Evolutionary conservation across 108 stramenopile genomes (phyloP), one percentile per base, ranked within the genome.

Genomic region (Epipyxis sp.): DNA sequence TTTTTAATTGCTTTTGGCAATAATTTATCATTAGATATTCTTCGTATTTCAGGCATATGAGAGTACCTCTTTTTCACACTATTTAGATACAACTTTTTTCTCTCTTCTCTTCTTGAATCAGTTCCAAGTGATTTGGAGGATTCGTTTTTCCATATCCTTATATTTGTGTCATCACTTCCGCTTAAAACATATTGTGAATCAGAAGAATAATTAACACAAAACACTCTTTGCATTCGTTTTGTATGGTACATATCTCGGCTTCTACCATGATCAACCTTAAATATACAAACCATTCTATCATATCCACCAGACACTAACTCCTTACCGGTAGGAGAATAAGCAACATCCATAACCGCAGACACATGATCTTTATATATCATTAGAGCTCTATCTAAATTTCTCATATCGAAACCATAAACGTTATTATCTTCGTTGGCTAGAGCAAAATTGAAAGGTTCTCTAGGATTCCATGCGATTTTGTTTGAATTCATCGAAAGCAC

Each of bases 401-500:
- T 85, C 92, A 98, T 94, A 81, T 99, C 99, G 82, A 99, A 99
- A 0, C 92, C 92, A 83, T 98, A 97, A 6, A 90, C 84, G 74
- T 96, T 92, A 87, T 89, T 88, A 84, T 90, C 89, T 42, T 99
- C 98, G 81, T 93, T 94, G 59, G 94, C 98, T 1, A 95, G 93
- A 0, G 91, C 93, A 79, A 99, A 98, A 69, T 95, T 93, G 88
- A 94, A 87, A 0, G 98, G 97, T 83, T 98, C 98, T 91, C 95
- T 94, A 40, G 98, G 98, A 87, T 99, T 99, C 98, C 98, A 99
- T 82, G 96, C 95, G 65, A 99, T 69, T 44, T 93, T 94, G 69
- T 98, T 98, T 40, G 88, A 88, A 78, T 90, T 89, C 96, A 96
- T 98, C 34, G 78, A 59, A 72, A 98, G 76, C 29, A 97, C 87